Base-by-base conservation (phyloP, 164 flowering plant species). In the Berberis vulgaris region DNA sequence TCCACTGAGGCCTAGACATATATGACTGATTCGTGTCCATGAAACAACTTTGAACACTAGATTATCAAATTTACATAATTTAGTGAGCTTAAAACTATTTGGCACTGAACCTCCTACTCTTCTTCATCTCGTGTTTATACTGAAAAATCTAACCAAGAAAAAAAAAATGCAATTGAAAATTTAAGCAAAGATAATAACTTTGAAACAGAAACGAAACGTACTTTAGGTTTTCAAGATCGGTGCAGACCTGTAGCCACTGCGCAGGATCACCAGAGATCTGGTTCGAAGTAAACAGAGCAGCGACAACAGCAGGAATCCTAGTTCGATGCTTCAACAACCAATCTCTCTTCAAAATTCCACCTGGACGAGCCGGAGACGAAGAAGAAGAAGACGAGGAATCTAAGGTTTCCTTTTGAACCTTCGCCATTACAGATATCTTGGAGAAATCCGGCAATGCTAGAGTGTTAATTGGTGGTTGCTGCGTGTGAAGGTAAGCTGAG, bases 301-400 rank as follows among this genome's bases (percentile, higher is more conserved):
- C 93, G 8, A 83, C 83, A 2, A 86, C 86, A 4, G 90, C 77
- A 2, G 99, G 99, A 47, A 84, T 49, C 71, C 71, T 77, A 45
- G 96, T 89, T 39, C 99, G 87, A 68, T 86, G 97, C 80, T 94
- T 94, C 49, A 76, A 72, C 7, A 94, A 62, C 97, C 99, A 94
- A 62, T 91, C 96, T 11, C 84, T 66, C 78, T 84, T 83, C 60
- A 94, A 13, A 41, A 94, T 78, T 41, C 96, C 98, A 42, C 57
- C 71, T 0, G 77, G 62, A 1, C 58, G 47, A n/a, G 67, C 6
- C 4, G n/a, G 4, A 3, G 45, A 40, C 26, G 26, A 26, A 26
- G 26, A 26, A 26, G 26, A 26, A 26, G 26, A 26, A 26, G 26
- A 26, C 26, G 26, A 26, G 2, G 73, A 40, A 62, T 57, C 65